Evolutionary conservation across 257 asterid genomes (phyloP), one percentile per base, ranked within the genome.

Genomic region (Ilex aquifolium): DNA sequence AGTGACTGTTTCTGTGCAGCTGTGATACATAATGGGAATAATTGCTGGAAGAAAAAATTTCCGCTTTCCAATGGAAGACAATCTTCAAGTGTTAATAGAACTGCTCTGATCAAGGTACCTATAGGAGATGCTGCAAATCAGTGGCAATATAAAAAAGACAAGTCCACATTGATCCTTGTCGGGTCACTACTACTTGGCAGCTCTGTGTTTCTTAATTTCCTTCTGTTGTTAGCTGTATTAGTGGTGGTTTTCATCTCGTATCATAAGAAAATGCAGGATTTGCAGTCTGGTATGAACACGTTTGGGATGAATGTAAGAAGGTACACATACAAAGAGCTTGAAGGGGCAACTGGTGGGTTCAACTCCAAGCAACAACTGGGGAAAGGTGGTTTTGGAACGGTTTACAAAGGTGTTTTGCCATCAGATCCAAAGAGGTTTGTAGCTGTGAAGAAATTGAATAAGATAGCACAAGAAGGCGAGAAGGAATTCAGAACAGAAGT

Each of bases 281-380:
- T 46, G 52, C 52, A 46, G n/a, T 7, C 52, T 46, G n/a, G 3
- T 10, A 4, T 12, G 3, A 46, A 4, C n/a, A 46, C 52, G 0
- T 2, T 44, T 30, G 68, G 61, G 30, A 31, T 30, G 44, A 69
- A 62, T 69, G 52, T 69, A 30, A 50, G 54, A 0, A 32, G 39
- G 55, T 69, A 61, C 57, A 61, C 62, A 21, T 61, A 69, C 44
- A 36, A 56, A 54, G 67, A 69, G 8, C 17, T 69, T 53, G 15
- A 69, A 30, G 74, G 48, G 15, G 21, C 63, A 11, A 69, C 74
- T 1, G 49, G 40, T 32, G 60, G 64, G 4, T 69, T 69, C 69
- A 69, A 21, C 27, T 21, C 27, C 27, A 21, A 46, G 44, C 32
- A 63, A 15, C 40, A 21, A 50, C 61, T 69, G 13, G 69, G 74